Conservation (phyloP, 495 filamentous ascomycete genomes). For the Rostrohypoxylon terebratum region DNA sequence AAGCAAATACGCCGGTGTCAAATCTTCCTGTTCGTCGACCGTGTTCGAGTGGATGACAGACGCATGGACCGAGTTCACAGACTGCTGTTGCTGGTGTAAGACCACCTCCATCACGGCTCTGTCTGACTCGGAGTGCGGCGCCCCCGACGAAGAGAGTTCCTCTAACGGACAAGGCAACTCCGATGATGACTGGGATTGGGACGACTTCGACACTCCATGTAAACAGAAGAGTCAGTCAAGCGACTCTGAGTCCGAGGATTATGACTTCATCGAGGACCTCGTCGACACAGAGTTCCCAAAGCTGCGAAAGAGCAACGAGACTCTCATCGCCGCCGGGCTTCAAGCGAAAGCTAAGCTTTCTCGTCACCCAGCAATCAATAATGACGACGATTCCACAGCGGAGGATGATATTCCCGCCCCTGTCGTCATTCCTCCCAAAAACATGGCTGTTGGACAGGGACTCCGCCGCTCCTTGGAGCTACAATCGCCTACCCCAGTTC, state of each 20-base stretch:
- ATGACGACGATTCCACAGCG: not conserved
- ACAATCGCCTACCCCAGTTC: not conserved
- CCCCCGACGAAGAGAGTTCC: not conserved
- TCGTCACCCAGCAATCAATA: not conserved
- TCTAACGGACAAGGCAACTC: not conserved
- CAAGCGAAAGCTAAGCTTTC: not conserved
- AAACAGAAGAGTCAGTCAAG: not conserved
- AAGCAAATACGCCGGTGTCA: not conserved
- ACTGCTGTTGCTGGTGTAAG: constrained; percentile 8
- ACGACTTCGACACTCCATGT: constrained; percentile 27
- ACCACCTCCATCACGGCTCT: constrained; percentile 10
- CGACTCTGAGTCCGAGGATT: not conserved
- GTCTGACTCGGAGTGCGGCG: not conserved
- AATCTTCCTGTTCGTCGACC: not conserved
- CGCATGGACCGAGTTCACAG: constrained; percentile 34
- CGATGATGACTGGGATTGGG: constrained; percentile 36
- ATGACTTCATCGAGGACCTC: constrained; percentile 34
- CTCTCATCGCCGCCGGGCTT: too few relatives aligned
- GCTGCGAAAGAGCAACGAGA: not conserved
- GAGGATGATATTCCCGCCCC: constrained; percentile 25
- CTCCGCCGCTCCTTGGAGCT: not conserved
- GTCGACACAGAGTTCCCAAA: constrained; percentile 37
- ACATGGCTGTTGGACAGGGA: constrained; percentile 30
- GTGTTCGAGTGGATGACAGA: constrained; percentile 33
- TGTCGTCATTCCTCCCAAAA: constrained; percentile 41